phyloP scores from a whole-genome alignment of 2,329 filamentous ascomycete genomes.

The Orbilia oligospora region DNA sequence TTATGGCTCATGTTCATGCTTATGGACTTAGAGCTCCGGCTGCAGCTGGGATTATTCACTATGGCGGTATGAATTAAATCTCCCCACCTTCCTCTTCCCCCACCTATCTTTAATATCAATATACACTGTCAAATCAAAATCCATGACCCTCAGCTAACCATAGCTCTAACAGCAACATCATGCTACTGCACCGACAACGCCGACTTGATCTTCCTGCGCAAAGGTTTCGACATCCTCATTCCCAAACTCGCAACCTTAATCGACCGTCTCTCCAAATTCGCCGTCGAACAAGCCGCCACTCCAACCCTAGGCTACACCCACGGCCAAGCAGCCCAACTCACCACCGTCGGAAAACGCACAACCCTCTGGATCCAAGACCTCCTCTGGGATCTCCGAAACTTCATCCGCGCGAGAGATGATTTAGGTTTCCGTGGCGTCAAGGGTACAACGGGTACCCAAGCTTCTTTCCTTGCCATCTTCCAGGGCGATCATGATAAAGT shows the following conservation, averaged over 20 bases:
- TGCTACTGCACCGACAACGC: conserved; percentile 81
- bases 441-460: conserved; percentile 83
- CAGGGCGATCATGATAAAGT: conserved; percentile 68
- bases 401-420: conserved; percentile 78
- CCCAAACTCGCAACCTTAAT: conserved; percentile 85
- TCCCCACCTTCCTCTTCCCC: background rate
- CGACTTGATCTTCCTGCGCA: conserved; percentile 81
- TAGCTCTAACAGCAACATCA: conserved; percentile 64
- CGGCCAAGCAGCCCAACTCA: conserved; percentile 70
- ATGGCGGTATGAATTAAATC: conserved; percentile 64
- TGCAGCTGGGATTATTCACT: conserved; percentile 87
- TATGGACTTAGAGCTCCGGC: conserved; percentile 81
- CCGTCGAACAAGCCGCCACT: conserved; percentile 78
- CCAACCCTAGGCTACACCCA: conserved; percentile 85
- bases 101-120: background rate
- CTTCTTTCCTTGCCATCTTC: conserved; percentile 79
- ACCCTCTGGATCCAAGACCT: conserved; percentile 83
- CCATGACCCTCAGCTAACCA: too few species aligned
- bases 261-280: conserved; percentile 79
- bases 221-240: conserved; percentile 81
- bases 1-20: conserved; percentile 78
- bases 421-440: conserved; percentile 82
- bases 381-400: conserved; percentile 80
- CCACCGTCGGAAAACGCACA: conserved; percentile 78
- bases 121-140: background rate